Evolutionary conservation across 148 eudicot genomes (phyloP).

Genomic region (Diospyros kaki): DNA sequence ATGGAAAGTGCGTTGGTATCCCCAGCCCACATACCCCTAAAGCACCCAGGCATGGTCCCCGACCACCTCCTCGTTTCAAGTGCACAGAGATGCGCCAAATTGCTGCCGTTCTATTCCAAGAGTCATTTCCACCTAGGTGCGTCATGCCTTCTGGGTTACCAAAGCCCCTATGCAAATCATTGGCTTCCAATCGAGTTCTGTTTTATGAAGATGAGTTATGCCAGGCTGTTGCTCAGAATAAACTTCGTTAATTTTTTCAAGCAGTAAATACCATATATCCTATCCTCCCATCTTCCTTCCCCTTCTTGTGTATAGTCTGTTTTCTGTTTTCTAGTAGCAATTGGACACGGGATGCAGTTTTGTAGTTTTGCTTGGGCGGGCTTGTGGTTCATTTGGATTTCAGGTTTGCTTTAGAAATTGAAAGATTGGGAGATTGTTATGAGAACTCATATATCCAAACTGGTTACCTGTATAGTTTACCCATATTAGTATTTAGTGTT

Average conservation of each 20-base stretch:
- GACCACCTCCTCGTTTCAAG: slow-evolving; percentile 79
- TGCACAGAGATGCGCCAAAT: slow-evolving; percentile 76
- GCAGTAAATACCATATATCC: neutral
- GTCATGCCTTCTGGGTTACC: slow-evolving; percentile 69
- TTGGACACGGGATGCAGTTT: slow-evolving; percentile 29
- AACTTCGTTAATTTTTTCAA: slow-evolving; percentile 55
- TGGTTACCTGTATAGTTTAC: slow-evolving; percentile 22
- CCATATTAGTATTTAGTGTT: neutral
- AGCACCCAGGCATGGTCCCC: slow-evolving; percentile 95
- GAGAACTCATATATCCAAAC: slow-evolving; percentile 11
- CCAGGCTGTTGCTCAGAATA: slow-evolving; percentile 95
- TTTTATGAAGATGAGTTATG: slow-evolving; percentile 94
- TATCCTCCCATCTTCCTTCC: slow-evolving; percentile 10
- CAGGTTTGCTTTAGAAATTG: slow-evolving; percentile 20
- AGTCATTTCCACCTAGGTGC: slow-evolving; percentile 66
- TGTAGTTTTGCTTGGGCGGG: slow-evolving; percentile 24
- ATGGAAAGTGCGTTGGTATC: slow-evolving; percentile 41
- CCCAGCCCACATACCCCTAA: slow-evolving; percentile 79
- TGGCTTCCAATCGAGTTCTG: slow-evolving; percentile 66
- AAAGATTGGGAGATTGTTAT: slow-evolving; percentile 11
- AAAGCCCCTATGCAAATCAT: slow-evolving; percentile 69
- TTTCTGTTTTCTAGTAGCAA: slow-evolving; percentile 15
- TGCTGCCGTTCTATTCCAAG: slow-evolving; percentile 91
- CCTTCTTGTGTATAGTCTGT: slow-evolving; percentile 41
- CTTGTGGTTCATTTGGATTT: slow-evolving; percentile 1